phyloP scores from a whole-genome alignment of 768 basidiomycete species.

The Lentinula raphanica region DNA sequence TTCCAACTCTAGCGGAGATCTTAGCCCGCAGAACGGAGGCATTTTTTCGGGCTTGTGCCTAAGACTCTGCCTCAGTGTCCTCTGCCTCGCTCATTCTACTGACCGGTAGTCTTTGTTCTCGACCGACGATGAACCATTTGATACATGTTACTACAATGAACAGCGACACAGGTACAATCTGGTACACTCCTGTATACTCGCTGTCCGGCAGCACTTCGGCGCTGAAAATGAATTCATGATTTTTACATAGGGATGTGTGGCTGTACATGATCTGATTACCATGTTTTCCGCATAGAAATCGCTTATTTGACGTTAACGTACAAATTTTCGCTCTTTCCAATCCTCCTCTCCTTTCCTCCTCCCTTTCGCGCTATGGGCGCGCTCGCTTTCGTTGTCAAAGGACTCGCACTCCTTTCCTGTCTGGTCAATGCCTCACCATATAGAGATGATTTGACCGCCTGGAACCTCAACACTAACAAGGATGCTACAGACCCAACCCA shows the following conservation, averaged over 20 bases:
- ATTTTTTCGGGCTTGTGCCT: no score
- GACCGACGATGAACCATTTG: no score
- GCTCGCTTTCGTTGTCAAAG: background rate
- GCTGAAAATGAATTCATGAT: no score
- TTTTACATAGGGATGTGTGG: background rate
- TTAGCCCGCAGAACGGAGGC: background rate
- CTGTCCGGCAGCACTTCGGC: background rate
- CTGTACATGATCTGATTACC: background rate
- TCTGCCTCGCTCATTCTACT: no score
- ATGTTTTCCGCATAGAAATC: background rate
- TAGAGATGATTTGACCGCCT: conserved; percentile 57
- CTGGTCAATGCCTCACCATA: conserved; percentile 59
- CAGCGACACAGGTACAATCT: no score
- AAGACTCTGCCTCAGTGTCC: no score
- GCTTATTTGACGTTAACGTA: background rate
- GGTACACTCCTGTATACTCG: background rate
- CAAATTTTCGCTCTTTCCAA: background rate
- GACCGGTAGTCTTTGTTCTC: no score
- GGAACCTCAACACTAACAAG: conserved; percentile 78
- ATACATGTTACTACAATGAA: no score
- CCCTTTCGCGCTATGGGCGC: background rate
- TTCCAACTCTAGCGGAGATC: background rate
- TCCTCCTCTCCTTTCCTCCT: background rate
- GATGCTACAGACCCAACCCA: conserved; percentile 62
- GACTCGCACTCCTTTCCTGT: background rate